A percentile compares a stretch with the other conserved stretches of the same genome.
Evolutionary conservation across 2,329 filamentous ascomycete species (phyloP).

Genomic region (Ambrosiella beaveri): DNA sequence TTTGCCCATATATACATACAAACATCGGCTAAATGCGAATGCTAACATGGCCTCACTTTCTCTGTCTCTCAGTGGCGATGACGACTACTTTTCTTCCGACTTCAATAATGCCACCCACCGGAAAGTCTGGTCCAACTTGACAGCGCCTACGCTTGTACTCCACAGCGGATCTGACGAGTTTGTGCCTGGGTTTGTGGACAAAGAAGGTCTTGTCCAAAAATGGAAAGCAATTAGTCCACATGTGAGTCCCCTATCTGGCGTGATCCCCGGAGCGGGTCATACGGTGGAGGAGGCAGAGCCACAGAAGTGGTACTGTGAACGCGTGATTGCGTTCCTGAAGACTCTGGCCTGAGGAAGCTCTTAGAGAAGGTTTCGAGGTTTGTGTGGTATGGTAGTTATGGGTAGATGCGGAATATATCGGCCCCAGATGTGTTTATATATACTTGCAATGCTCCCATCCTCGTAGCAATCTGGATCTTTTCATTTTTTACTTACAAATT

Average conservation of each 20-base stretch:
- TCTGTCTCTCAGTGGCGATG: conserved; percentile 38
- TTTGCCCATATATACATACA: too few relatives aligned
- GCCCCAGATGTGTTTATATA: background rate
- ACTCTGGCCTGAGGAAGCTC: conserved; percentile 13
- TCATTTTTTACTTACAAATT: background rate
- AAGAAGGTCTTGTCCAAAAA: conserved; percentile 34
- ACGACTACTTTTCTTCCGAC: conserved; percentile 80
- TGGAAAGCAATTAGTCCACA: conserved; percentile 34
- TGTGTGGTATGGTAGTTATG: background rate
- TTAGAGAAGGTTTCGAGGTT: background rate
- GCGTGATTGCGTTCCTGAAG: conserved; percentile 30
- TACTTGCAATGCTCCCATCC: background rate
- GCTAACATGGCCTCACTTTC: background rate
- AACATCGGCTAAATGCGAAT: background rate
- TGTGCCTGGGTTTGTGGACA: conserved; percentile 41
- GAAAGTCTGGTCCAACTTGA: conserved; percentile 48
- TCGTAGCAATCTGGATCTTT: background rate
- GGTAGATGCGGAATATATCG: background rate
- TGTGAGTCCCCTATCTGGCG: conserved; percentile 32
- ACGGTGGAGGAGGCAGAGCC: conserved; percentile 29
- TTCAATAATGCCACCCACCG: conserved; percentile 38
- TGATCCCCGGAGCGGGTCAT: conserved; percentile 36
- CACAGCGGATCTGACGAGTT: conserved; percentile 50
- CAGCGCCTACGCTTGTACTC: conserved; percentile 44
- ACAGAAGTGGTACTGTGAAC: conserved; percentile 31